phyloP scores from a whole-genome alignment of 495 filamentous ascomycete genomes.

The Aspergillus panamensis region DNA sequence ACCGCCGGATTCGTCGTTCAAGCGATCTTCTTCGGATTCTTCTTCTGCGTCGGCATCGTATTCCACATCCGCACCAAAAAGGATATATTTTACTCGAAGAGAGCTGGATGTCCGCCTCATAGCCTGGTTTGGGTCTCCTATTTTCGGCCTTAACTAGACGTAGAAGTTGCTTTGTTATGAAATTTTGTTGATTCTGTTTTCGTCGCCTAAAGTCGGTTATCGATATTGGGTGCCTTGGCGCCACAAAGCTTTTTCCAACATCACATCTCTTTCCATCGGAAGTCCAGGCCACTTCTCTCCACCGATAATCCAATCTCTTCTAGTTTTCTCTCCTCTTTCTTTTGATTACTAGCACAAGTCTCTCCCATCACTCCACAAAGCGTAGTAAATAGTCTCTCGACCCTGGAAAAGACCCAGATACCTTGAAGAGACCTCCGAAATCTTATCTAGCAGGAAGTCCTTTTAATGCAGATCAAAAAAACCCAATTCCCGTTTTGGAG shows the following conservation, averaged over 20 bases:
- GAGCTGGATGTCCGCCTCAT: too few relatives aligned
- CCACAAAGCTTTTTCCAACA: too few relatives aligned
- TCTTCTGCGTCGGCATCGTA: slow-evolving; percentile 34
- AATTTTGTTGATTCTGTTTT: not conserved
- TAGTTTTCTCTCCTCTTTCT: too few relatives aligned
- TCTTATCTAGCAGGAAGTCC: not conserved
- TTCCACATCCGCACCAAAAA: slow-evolving; percentile 33
- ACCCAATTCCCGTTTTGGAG: slow-evolving; percentile 28
- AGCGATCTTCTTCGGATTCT: slow-evolving; percentile 42
- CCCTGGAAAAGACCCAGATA: not conserved
- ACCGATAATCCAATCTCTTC: too few relatives aligned
- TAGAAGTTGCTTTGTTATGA: not conserved
- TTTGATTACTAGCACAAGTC: not conserved
- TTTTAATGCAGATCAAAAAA: slow-evolving; percentile 1
- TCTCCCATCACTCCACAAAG: too few relatives aligned
- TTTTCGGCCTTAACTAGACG: not conserved
- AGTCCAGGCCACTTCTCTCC: too few relatives aligned
- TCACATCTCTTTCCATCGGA: too few relatives aligned
- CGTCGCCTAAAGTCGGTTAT: too few relatives aligned
- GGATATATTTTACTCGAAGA: too few relatives aligned
- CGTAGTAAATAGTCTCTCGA: not conserved
- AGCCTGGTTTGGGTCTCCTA: not conserved
- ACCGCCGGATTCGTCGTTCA: slow-evolving; percentile 40
- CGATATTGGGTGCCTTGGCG: too few relatives aligned
- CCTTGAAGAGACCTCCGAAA: not conserved